A percentile compares a stretch with the other conserved stretches of the same genome.
Conservation (phyloP, 2,329 filamentous ascomycete species). For the Rhexocercosporidium sp. region DNA sequence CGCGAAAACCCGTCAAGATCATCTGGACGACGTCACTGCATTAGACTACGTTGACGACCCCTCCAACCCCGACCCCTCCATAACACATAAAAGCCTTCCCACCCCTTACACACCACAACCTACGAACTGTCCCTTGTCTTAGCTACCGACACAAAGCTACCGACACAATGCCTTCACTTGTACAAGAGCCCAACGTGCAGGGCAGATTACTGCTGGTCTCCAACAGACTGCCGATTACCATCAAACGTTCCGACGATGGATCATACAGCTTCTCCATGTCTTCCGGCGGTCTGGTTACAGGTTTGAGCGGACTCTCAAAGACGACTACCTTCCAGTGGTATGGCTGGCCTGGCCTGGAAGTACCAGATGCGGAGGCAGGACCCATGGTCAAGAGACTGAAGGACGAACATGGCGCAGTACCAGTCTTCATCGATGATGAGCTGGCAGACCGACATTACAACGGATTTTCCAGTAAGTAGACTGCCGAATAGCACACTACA, state of each 20-base stretch:
- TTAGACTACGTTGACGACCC: background rate
- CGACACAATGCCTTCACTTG: conserved; percentile 36
- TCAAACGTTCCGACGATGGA: conserved; percentile 76
- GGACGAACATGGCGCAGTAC: conserved; percentile 86
- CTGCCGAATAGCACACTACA: background rate
- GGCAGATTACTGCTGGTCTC: conserved; percentile 79
- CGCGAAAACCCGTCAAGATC: conserved; percentile 16
- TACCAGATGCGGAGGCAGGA: conserved; percentile 81
- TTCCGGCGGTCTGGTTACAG: conserved; percentile 92
- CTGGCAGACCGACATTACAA: conserved; percentile 97
- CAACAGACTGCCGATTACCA: conserved; percentile 94
- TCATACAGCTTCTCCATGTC: conserved; percentile 96
- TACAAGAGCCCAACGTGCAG: conserved; percentile 33
- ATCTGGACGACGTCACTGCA: background rate
- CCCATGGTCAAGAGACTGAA: conserved; percentile 78
- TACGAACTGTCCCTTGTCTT: background rate
- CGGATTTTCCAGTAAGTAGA: conserved; percentile 84
- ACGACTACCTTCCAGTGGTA: conserved; percentile 98
- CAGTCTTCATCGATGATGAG: conserved; percentile 92
- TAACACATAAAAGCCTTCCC: background rate
- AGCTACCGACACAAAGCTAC: background rate
- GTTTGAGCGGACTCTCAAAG: conserved; percentile 88
- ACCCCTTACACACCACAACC: background rate
- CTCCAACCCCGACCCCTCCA: conserved; percentile 9
- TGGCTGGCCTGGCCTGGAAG: conserved; percentile 93